Evolutionary conservation across 2,329 filamentous ascomycete genomes (phyloP).

Genomic region (Fusarium poae): DNA sequence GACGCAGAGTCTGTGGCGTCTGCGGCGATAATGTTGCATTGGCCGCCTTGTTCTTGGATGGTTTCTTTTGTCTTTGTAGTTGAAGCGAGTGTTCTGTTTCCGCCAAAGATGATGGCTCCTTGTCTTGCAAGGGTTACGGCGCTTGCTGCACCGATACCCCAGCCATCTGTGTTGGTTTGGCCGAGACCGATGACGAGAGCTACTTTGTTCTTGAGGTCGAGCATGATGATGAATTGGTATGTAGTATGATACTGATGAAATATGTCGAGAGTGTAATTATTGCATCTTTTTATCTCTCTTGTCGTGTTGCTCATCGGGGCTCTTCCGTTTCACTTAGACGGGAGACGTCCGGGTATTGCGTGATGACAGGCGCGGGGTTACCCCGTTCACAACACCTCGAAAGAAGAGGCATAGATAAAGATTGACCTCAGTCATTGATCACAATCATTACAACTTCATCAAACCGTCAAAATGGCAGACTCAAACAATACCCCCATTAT

Average conservation of each 20-base stretch:
- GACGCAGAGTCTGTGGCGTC: constrained; percentile 66
- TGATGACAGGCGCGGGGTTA: constrained; percentile 39
- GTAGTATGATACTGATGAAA: neutral
- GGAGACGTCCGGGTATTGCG: constrained; percentile 20
- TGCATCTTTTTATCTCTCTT: neutral
- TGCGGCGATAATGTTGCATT: constrained; percentile 58
- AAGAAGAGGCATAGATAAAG: constrained; percentile 40
- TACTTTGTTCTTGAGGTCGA: constrained; percentile 58
- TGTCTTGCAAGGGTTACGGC: constrained; percentile 62
- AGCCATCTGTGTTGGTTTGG: constrained; percentile 59
- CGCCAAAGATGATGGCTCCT: constrained; percentile 64
- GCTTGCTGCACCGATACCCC: constrained; percentile 65
- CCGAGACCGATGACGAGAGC: constrained; percentile 62
- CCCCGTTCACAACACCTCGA: constrained; percentile 19
- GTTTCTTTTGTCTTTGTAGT: constrained; percentile 57
- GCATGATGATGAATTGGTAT: constrained; percentile 45
- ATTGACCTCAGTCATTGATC: constrained; percentile 29
- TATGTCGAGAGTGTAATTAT: fast-evolving
- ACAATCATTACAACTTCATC: neutral
- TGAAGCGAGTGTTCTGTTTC: constrained; percentile 60
- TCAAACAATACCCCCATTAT: constrained; percentile 10
- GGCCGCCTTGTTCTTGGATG: constrained; percentile 52
- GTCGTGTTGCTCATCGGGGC: neutral
- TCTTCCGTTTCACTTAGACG: constrained; percentile 12
- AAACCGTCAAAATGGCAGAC: constrained; percentile 31